Percentiles rank a stretch among this genome's conserved stretches.
These are phyloP conservation scores for Allium cepa DNA, from an alignment of 106 monocot species.

Conservation along the genomic window DNA sequence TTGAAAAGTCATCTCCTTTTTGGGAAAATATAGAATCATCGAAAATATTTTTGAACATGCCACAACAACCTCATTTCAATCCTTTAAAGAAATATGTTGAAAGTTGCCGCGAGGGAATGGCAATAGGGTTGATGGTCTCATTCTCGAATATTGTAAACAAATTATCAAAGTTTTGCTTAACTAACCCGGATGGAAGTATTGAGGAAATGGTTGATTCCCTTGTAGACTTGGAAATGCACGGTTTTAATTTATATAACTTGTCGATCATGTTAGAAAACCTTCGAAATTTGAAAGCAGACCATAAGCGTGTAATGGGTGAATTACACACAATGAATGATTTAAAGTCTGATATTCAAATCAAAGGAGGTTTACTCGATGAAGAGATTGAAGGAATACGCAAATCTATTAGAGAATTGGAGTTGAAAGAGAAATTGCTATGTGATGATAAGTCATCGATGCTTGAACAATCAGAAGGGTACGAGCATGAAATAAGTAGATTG, in stretches of 20 bases:
- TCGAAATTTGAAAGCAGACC: too few species aligned
- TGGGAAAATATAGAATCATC: slow-evolving; percentile 17
- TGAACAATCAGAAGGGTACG: too few species aligned
- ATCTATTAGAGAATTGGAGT: too few species aligned
- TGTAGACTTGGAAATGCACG: slow-evolving; percentile 6
- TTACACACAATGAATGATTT: too few species aligned
- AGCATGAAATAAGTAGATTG: too few species aligned
- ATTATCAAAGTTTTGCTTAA: background rate
- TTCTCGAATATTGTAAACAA: slow-evolving; percentile 6
- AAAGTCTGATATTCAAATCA: too few species aligned
- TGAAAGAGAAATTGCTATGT: too few species aligned
- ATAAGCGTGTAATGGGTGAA: too few species aligned
- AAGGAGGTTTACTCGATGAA: too few species aligned
- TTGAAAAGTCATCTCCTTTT: slow-evolving; percentile 5
- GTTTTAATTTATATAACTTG: slow-evolving; percentile 4
- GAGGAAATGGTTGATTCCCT: slow-evolving; percentile 4
- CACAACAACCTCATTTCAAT: slow-evolving; percentile 18
- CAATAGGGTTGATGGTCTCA: slow-evolving; percentile 13
- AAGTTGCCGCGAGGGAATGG: slow-evolving; percentile 15
- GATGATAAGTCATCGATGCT: too few species aligned
- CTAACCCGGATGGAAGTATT: background rate
- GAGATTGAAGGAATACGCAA: too few species aligned
- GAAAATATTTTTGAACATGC: slow-evolving; percentile 6
- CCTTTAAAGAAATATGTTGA: slow-evolving; percentile 8
- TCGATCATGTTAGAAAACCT: too few species aligned